Evolutionary conservation across 106 monocot species (phyloP).

Genomic region (Platanthera zijinensis): DNA sequence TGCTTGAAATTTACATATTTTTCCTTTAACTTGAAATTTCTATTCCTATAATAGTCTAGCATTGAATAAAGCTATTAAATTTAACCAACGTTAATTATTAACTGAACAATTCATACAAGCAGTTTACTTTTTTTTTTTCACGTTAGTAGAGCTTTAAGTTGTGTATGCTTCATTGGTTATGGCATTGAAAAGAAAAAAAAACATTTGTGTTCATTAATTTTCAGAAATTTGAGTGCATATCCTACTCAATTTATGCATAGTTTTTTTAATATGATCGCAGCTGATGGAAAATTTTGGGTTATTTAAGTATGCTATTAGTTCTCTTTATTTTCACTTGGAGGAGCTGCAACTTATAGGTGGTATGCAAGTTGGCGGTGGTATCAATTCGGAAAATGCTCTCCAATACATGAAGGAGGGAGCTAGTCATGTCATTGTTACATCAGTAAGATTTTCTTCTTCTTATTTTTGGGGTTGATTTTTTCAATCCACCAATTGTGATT

Average conservation of each 20-base stretch:
- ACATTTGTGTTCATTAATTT: background rate
- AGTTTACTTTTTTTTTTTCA: background rate
- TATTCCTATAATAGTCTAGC: background rate
- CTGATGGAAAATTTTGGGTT: background rate
- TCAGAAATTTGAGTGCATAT: background rate
- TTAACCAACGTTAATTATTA: background rate
- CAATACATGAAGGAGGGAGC: conserved; percentile 77
- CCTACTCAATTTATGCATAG: background rate
- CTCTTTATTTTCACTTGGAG: background rate
- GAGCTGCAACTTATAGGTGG: conserved; percentile 51
- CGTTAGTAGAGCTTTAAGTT: too few relatives aligned
- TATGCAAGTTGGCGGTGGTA: conserved; percentile 96
- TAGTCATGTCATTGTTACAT: conserved; percentile 96
- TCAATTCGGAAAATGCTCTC: conserved; percentile 69
- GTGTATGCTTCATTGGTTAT: too few relatives aligned
- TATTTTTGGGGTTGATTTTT: background rate
- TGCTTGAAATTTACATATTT: background rate
- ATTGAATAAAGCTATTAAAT: background rate
- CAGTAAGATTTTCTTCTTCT: conserved; percentile 38
- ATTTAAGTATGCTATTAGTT: background rate
- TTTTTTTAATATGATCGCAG: background rate
- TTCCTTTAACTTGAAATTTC: background rate
- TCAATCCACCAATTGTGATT: background rate
- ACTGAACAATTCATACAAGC: background rate
- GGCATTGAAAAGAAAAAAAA: too few relatives aligned